These are phyloP conservation scores for Erodium trifolium DNA, from an alignment of 441 rosid genomes.

Conservation along the genomic window DNA sequence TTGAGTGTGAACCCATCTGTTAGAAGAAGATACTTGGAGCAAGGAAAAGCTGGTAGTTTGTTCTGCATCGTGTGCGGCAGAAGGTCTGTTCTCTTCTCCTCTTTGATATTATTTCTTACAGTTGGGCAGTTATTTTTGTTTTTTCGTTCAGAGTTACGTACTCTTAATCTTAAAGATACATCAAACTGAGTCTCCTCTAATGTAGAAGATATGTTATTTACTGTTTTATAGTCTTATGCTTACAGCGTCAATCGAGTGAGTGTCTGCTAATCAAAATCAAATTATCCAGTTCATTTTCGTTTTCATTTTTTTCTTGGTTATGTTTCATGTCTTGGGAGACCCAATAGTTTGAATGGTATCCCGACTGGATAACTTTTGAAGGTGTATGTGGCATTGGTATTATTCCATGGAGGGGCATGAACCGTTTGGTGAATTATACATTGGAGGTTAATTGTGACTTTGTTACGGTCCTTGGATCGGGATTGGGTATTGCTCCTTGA, in stretches of 20 bases:
- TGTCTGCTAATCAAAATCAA: neutral
- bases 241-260: conserved; percentile 12
- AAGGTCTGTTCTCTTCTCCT: conserved; percentile 31
- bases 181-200: neutral
- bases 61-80: conserved; percentile 62
- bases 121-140: conserved; percentile 20
- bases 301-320: neutral
- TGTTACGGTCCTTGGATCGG: neutral
- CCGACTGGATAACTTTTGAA: no score
- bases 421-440: conserved; percentile 1
- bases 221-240: neutral
- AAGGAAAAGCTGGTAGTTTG: conserved; percentile 54
- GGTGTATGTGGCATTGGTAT: no score
- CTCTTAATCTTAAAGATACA: conserved; percentile 14
- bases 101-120: conserved; percentile 14
- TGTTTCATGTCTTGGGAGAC: neutral
- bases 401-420: neutral
- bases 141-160: conserved; percentile 22
- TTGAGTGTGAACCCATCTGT: conserved; percentile 38
- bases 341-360: neutral
- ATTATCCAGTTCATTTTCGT: neutral
- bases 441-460: neutral
- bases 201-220: neutral
- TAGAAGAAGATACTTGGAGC: conserved; percentile 53
- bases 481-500: no score